Evolutionary conservation across 495 filamentous ascomycete species (phyloP), one percentile per base, ranked within the genome.

Genomic region (Hypoxylon subgilvum): DNA sequence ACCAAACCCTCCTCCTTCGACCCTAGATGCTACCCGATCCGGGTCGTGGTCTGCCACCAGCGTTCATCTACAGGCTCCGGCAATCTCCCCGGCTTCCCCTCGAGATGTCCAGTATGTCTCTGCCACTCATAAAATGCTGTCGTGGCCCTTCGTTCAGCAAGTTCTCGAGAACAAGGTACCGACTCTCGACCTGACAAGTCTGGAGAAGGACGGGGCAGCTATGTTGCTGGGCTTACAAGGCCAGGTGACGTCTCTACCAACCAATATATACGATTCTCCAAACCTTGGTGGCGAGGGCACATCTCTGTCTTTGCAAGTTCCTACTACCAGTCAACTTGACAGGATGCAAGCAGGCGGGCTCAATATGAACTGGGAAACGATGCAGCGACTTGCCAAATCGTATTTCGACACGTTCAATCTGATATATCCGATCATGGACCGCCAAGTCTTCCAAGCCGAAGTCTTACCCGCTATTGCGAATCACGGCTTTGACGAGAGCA

Each of bases 331-430:
- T 13, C 56, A 64, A 16, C 61, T 65, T 22, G 72, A 73, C 1
- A 45, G 50, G 10, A 69, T 77, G 34, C 46, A 62, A 28, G 13
- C 28, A 2, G 19, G 52, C 8, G 56, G 34, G 10, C 28, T 57
- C 14, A 51, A 22, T 19, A 65, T 84, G 44, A 74, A 70, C 18
- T 74, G 73, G 62, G 79, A 84, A 0, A 66, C 70, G 21, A 82
- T 85, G 72, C 69, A 77, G 36, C 67, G 67, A 36, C 71, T 83
- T 22, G 72, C 76, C 47, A 76, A 76, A 34, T 69, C 75, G 0
- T 86, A 82, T 58, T 85, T 84, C 61, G 76, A 82, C 63, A 79
- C 72, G 2, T 78, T 81, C 69, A 84, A 84, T 52, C 70, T 82
- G 13, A 42, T 82, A 14, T 81, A 78, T 66, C 83, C 83, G 4